These are phyloP conservation scores for Endocalyx cinctus DNA, from an alignment of 2,329 filamentous ascomycete species.

Conservation along the genomic window DNA sequence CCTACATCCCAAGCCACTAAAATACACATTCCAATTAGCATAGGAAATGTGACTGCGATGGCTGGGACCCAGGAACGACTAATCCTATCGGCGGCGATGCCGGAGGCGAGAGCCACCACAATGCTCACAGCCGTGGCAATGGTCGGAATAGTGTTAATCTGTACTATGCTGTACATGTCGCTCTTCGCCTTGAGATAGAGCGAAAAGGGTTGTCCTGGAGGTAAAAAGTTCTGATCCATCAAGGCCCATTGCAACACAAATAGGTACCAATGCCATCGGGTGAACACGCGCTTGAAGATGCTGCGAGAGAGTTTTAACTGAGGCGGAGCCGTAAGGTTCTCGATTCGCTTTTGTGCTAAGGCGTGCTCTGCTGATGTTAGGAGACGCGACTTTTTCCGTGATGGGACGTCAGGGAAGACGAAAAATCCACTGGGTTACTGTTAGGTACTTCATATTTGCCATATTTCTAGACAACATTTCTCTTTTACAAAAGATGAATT, in stretches of 20 bases:
- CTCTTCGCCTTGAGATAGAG: slow-evolving; percentile 35
- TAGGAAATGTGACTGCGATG: slow-evolving; percentile 26
- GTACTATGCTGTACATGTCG: slow-evolving; percentile 31
- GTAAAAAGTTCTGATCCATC: slow-evolving; percentile 32
- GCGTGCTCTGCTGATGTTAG: slow-evolving; percentile 27
- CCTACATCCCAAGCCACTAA: slow-evolving; percentile 33
- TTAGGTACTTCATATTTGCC: too few species aligned
- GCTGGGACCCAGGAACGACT: slow-evolving; percentile 32
- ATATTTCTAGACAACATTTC: too few species aligned
- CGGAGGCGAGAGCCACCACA: slow-evolving; percentile 28
- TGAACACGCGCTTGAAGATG: slow-evolving; percentile 33
- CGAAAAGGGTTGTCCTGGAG: slow-evolving; percentile 31
- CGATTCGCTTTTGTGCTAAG: slow-evolving; percentile 28
- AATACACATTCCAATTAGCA: slow-evolving; percentile 27
- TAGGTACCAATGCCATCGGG: slow-evolving; percentile 35
- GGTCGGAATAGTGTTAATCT: slow-evolving; percentile 37
- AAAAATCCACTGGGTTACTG: slow-evolving; percentile 35
- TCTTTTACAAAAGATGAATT: too few species aligned
- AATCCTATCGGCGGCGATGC: slow-evolving; percentile 28
- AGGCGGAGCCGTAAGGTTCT: slow-evolving; percentile 17
- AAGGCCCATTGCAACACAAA: slow-evolving; percentile 34
- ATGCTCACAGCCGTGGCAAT: slow-evolving; percentile 34
- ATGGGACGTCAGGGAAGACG: slow-evolving; percentile 36
- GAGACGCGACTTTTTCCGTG: slow-evolving; percentile 31
- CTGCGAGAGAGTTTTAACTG: slow-evolving; percentile 29